These are phyloP conservation scores for Vigna reflexopilosa DNA, from an alignment of 306 rosid species.

Conservation along the genomic window DNA sequence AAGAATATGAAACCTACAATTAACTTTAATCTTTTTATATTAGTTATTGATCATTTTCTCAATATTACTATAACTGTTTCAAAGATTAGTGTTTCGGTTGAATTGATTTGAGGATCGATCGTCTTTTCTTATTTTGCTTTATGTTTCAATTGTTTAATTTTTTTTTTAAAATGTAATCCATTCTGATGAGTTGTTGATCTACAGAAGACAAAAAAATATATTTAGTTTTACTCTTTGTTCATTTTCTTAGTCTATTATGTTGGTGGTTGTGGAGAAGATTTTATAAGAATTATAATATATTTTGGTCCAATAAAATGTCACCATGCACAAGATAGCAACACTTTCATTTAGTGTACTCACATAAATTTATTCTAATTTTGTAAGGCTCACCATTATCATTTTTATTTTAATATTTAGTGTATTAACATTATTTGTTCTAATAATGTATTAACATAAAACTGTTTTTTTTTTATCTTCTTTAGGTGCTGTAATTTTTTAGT, in stretches of 20 bases:
- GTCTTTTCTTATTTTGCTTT: no score
- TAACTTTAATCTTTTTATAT: not conserved
- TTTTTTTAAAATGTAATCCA: no score
- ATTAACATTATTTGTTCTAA: no score
- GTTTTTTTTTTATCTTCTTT: no score
- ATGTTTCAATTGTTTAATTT: no score
- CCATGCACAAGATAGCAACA: constrained; percentile 23
- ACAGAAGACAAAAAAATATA: not conserved
- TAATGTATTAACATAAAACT: no score
- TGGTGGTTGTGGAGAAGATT: constrained; percentile 28
- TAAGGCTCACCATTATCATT: not conserved
- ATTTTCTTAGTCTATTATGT: constrained; percentile 32
- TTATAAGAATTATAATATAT: not conserved
- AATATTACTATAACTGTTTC: constrained; percentile 1
- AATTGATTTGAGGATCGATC: no score
- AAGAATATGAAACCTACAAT: not conserved
- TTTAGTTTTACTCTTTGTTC: not conserved
- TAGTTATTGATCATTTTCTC: not conserved
- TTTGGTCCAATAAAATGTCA: constrained; percentile 6
- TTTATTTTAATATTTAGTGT: no score
- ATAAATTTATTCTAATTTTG: not conserved
- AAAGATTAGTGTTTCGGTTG: not conserved
- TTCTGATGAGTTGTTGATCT: no score
- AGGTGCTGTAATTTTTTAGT: no score
- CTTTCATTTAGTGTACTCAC: not conserved